A percentile compares a stretch with the other conserved stretches of the same genome.
Conservation (phyloP, 495 filamentous ascomycete species). For the Daldinia childiae region DNA sequence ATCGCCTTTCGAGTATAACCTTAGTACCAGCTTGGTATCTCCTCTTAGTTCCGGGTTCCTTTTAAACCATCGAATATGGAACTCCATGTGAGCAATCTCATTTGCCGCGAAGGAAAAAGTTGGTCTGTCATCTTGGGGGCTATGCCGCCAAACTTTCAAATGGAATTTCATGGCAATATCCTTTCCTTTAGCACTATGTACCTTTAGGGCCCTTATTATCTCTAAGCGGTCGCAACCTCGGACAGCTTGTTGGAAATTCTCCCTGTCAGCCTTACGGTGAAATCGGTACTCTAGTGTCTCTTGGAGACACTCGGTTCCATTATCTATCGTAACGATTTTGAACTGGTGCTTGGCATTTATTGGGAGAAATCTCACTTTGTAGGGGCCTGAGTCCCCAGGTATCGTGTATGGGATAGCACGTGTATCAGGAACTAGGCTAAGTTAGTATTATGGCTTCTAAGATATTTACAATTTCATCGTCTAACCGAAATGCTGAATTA, state of each 20-base stretch:
- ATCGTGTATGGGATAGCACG: slow-evolving; percentile 33
- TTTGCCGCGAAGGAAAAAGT: slow-evolving; percentile 40
- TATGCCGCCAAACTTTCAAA: slow-evolving; percentile 36
- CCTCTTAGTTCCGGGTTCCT: slow-evolving; percentile 30
- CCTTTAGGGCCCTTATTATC: slow-evolving; percentile 24
- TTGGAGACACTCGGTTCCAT: background rate
- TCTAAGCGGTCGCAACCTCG: slow-evolving; percentile 21
- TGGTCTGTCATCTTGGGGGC: slow-evolving; percentile 23
- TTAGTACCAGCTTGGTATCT: slow-evolving; percentile 29
- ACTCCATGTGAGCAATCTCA: slow-evolving; percentile 29
- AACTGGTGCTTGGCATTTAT: slow-evolving; percentile 26
- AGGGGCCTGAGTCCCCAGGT: slow-evolving; percentile 23
- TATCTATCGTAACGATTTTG: slow-evolving; percentile 17
- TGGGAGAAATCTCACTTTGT: slow-evolving; percentile 25
- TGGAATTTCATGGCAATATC: slow-evolving; percentile 29
- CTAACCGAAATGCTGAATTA: slow-evolving; percentile 27
- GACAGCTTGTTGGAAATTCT: slow-evolving; percentile 28
- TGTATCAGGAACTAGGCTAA: slow-evolving; percentile 17
- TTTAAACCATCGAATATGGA: slow-evolving; percentile 40
- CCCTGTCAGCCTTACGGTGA: slow-evolving; percentile 24
- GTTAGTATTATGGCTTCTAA: slow-evolving; percentile 4
- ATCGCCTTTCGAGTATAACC: slow-evolving; percentile 23
- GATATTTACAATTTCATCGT: background rate
- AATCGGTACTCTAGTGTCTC: slow-evolving; percentile 31
- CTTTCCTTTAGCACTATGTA: slow-evolving; percentile 22